Conservation (phyloP, 352 stramenopile genomes). For the Pythium phragmiticola region DNA sequence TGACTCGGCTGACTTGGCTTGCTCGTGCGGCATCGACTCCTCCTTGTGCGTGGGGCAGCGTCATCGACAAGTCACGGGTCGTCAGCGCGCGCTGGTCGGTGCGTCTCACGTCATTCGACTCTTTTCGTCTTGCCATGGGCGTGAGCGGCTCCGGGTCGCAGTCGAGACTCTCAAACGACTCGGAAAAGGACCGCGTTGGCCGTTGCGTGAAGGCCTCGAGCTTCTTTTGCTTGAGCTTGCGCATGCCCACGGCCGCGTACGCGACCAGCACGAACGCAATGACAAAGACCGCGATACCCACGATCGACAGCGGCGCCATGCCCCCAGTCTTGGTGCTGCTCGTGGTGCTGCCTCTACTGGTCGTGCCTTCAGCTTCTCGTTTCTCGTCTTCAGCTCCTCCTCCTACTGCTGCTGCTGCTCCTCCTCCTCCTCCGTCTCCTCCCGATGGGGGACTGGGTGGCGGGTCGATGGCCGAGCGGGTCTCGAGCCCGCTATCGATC, state of each 20-base stretch:
- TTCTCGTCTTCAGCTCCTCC: too few species aligned
- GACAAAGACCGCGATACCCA: conserved; percentile 9
- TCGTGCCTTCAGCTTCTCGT: too few species aligned
- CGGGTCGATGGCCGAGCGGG: background rate
- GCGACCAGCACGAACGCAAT: conserved; percentile 10
- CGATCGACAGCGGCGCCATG: conserved; percentile 9
- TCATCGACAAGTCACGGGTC: too few species aligned
- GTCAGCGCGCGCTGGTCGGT: background rate
- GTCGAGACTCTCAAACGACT: background rate
- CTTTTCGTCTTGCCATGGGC: background rate
- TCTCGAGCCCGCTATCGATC: background rate
- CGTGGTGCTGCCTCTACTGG: background rate
- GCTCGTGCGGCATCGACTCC: too few species aligned
- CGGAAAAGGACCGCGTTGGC: background rate
- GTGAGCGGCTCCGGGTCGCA: conserved; percentile 2
- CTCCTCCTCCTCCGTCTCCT: background rate
- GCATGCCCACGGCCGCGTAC: conserved; percentile 10
- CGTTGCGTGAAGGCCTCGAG: conserved; percentile 4
- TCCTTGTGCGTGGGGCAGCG: too few species aligned
- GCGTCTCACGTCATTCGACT: background rate
- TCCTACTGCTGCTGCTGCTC: background rate
- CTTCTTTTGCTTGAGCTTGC: conserved; percentile 11
- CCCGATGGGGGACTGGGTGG: too few species aligned
- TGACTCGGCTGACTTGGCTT: background rate
- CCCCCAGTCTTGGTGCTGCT: background rate